Base-by-base conservation (phyloP, 495 filamentous ascomycete genomes). In the Durotheca rogersii region DNA sequence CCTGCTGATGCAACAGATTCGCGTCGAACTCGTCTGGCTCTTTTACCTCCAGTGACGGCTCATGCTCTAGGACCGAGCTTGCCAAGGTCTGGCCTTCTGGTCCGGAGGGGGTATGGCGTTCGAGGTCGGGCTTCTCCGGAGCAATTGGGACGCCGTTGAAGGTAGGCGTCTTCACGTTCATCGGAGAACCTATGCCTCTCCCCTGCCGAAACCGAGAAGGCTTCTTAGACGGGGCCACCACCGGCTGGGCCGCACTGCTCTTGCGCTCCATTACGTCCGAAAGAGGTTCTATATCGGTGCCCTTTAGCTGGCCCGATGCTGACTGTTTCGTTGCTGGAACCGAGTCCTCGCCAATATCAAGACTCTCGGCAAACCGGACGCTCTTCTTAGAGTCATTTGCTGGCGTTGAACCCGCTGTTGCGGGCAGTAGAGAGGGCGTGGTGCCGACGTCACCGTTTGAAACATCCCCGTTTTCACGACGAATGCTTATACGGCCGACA, bases 11-110 rank as follows among this genome's bases (percentile, higher is more conserved):
- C 31, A 91, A 72, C 2, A 90, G 68, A 6, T 77, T 69, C 4
- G 87, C 82, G 48, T 96, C 87, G 29, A 93, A 68, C 33, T 89
- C 86, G 39, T 94, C 82, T 1, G 81, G 79, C 41, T 85, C 83
- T 3, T 78, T 72, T 1, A 73, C 55, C n/a, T 47, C 34, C 2
- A 57, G 40, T 5, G 67, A 53, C 3, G 66, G 46, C 20, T 68
- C 63, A 34, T 85, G 82, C 65, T 94, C 89, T 21, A 89, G 68
- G 6, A 92, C 67, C 0, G 66, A 74, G 19, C 72, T 66, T 10
- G 83, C 77, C 3, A 88, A 55, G 3, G 77, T 84, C 45, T 72
- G 70, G 23, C 79, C 81, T 43, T 81, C 68, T 0, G 83, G 80
- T 0, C 80, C 80, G 1, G 73, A 71, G 0, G 77, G 79, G 3